Evolutionary conservation across 106 monocot species (phyloP).

Genomic region (Dactylorhiza incarnata): DNA sequence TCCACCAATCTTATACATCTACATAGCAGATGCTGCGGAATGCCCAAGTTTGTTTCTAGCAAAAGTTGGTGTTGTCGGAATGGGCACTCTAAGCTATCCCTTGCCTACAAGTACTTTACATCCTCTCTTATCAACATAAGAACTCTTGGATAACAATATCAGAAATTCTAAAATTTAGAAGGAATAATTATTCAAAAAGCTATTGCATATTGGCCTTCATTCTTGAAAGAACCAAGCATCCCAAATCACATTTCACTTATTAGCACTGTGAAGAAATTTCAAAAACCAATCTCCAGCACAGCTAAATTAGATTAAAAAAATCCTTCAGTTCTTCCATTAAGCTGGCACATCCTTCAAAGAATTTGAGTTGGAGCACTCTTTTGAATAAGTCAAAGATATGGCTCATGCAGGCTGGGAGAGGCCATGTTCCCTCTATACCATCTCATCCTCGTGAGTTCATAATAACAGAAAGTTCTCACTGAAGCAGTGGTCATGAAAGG

Average conservation of each 20-base stretch:
- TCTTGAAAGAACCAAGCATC: not conserved
- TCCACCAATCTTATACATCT: not conserved
- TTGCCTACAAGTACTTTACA: not conserved
- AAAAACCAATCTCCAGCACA: not conserved
- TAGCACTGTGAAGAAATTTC: not conserved
- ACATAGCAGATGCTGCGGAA: not conserved
- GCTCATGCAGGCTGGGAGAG: not conserved
- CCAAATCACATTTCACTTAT: not conserved
- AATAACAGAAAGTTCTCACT: not conserved
- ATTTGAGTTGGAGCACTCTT: not conserved
- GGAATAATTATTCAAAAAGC: not conserved
- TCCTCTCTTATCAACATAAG: not conserved
- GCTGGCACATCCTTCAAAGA: not conserved
- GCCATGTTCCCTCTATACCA: not conserved
- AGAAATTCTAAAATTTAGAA: not conserved
- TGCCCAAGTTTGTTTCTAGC: not conserved
- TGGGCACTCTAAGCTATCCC: not conserved
- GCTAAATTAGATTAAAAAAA: not conserved
- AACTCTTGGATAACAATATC: not conserved
- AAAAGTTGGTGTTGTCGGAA: not conserved
- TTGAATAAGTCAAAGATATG: not conserved
- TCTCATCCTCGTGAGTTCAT: not conserved
- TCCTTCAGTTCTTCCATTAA: not conserved
- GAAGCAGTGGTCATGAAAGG: not conserved
- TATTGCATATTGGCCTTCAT: not conserved